These are phyloP conservation scores for Psidium friedrichsthalianum DNA, from an alignment of 345 rosid species.

Conservation along the genomic window DNA sequence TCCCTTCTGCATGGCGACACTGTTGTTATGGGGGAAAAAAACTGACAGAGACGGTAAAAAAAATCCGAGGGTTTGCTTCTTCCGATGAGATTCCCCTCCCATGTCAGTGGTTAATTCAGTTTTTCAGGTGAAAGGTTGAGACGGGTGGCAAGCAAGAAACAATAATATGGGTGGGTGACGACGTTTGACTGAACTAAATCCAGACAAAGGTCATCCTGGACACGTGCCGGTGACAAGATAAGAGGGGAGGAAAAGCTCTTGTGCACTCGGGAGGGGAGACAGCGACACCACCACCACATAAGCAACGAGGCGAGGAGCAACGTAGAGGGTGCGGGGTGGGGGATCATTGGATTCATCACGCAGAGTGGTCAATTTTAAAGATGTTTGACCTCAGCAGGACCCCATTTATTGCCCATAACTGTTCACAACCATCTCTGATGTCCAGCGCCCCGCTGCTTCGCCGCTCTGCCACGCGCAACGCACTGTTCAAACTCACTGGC, in stretches of 20 bases:
- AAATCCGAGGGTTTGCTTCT: neutral
- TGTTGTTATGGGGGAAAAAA: neutral
- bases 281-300: neutral
- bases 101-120: neutral
- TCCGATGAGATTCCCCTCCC: neutral
- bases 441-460: neutral
- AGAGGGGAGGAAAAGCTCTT: neutral
- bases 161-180: neutral
- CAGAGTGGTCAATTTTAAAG: neutral
- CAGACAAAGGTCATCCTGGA: neutral
- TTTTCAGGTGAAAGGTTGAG: neutral
- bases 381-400: neutral
- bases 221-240: neutral
- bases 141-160: neutral
- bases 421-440: neutral
- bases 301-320: neutral
- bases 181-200: neutral
- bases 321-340: neutral
- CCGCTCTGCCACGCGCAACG: neutral
- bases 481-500: neutral
- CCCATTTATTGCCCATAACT: neutral
- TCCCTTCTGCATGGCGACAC: neutral
- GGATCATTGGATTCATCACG: neutral
- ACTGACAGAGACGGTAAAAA: neutral
- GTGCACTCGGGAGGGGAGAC: neutral